Conservation (phyloP, 2,329 filamentous ascomycete species). For the Pseudocercospora ulei region DNA sequence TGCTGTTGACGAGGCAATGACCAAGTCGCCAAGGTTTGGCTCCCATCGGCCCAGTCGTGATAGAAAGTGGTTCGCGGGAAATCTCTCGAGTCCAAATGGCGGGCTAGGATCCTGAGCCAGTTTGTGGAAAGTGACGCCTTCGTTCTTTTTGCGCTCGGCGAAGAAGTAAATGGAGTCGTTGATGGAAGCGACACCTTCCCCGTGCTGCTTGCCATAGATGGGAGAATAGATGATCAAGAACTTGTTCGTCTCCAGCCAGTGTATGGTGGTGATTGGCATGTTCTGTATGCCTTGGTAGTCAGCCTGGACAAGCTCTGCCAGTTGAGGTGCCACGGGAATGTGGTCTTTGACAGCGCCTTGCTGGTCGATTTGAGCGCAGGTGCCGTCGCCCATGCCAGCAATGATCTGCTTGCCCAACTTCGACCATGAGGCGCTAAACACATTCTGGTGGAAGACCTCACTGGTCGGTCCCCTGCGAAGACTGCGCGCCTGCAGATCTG, state of each 20-base stretch:
- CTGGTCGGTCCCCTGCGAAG: slow-evolving; percentile 53
- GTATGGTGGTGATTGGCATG: slow-evolving; percentile 47
- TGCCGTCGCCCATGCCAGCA: slow-evolving; percentile 72
- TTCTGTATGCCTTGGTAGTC: slow-evolving; percentile 24
- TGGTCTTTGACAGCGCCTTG: slow-evolving; percentile 66
- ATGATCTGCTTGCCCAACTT: slow-evolving; percentile 85
- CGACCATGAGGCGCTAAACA: slow-evolving; percentile 85
- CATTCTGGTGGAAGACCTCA: slow-evolving; percentile 56
- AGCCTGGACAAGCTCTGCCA: slow-evolving; percentile 42
- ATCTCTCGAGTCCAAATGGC: slow-evolving; percentile 48
- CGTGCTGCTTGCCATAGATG: slow-evolving; percentile 23
- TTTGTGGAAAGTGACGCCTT: slow-evolving; percentile 61
- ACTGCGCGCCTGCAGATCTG: slow-evolving; percentile 60
- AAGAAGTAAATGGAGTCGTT: slow-evolving; percentile 65
- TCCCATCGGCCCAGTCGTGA: slow-evolving; percentile 69
- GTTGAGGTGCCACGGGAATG: slow-evolving; percentile 64
- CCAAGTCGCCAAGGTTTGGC: slow-evolving; percentile 67
- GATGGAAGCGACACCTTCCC: slow-evolving; percentile 18
- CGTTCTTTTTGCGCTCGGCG: slow-evolving; percentile 54
- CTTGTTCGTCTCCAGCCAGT: slow-evolving; percentile 64
- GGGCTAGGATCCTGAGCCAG: slow-evolving; percentile 60
- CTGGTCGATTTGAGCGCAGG: slow-evolving; percentile 71
- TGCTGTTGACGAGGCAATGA: slow-evolving; percentile 73
- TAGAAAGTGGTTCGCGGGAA: slow-evolving; percentile 66
- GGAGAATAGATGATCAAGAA: slow-evolving; percentile 68